These are phyloP conservation scores for Aureobasidium melanogenum DNA, from an alignment of 2,329 filamentous ascomycete species.

Conservation along the genomic window DNA sequence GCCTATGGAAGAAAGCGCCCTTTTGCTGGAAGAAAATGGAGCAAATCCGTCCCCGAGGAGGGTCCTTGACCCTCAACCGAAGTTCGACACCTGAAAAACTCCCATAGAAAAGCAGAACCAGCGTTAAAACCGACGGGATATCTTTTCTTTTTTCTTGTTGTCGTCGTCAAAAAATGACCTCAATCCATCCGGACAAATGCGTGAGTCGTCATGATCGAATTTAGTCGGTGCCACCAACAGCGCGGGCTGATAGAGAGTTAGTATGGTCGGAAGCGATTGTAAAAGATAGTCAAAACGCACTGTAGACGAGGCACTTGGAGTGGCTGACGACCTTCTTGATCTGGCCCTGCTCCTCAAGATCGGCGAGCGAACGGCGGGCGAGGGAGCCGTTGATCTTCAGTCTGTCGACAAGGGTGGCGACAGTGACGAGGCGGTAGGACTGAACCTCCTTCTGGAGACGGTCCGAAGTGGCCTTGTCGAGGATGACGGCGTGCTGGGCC, in stretches of 20 bases:
- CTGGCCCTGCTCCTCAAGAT: slow-evolving; percentile 95
- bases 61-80: slow-evolving; percentile 1
- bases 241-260: slow-evolving; percentile 16
- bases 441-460: slow-evolving; percentile 99
- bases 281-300: slow-evolving; percentile 40
- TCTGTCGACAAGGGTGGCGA: slow-evolving; percentile 96
- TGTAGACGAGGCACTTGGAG: slow-evolving; percentile 99
- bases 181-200: slow-evolving; percentile 9
- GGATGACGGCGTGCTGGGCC: slow-evolving; percentile 97
- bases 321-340: slow-evolving; percentile 97
- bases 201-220: slow-evolving; percentile 9
- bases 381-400: slow-evolving; percentile 99
- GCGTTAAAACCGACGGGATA: slow-evolving; percentile 1
- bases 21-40: not conserved
- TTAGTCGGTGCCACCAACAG: slow-evolving; percentile 20
- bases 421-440: slow-evolving; percentile 98
- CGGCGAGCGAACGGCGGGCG: slow-evolving; percentile 77
- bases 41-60: slow-evolving; percentile 1
- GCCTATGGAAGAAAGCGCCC: slow-evolving; percentile 10
- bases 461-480: slow-evolving; percentile 95
- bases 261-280: not conserved
- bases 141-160: slow-evolving; percentile 7
- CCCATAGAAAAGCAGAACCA: slow-evolving; percentile 9
- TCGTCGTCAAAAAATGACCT: slow-evolving; percentile 12
- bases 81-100: slow-evolving; percentile 10